Evolutionary conservation across 345 rosid species (phyloP).

Genomic region (Lepidium sativum): DNA sequence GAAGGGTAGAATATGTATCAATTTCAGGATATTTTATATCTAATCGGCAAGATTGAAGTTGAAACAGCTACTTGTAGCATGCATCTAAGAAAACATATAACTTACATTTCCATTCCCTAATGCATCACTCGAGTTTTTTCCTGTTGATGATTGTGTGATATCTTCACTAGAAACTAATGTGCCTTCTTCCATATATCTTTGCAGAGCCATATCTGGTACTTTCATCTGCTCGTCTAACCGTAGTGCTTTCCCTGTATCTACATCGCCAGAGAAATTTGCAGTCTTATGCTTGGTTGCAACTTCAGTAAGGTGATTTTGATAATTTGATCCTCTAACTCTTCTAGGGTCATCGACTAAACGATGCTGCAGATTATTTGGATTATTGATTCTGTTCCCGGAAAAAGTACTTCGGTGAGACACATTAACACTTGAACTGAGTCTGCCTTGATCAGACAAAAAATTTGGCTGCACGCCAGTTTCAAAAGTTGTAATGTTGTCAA

Average conservation of each 20-base stretch:
- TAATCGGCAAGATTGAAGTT: background rate
- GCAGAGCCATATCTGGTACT: conserved; percentile 33
- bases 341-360: conserved; percentile 32
- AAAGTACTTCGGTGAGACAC: conserved; percentile 19
- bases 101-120: conserved; percentile 69
- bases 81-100: conserved; percentile 6
- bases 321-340: conserved; percentile 23
- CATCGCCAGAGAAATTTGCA: conserved; percentile 38
- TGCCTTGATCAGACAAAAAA: conserved; percentile 37
- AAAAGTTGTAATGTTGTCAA: conserved; percentile 28
- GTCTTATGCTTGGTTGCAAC: conserved; percentile 33
- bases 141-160: conserved; percentile 30
- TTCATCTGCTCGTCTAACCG: conserved; percentile 38
- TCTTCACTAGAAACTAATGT: conserved; percentile 31
- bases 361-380: conserved; percentile 35
- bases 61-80: background rate
- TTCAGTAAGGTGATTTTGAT: conserved; percentile 29
- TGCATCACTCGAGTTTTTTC: conserved; percentile 27
- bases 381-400: conserved; percentile 35
- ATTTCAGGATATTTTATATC: background rate
- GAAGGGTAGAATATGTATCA: background rate
- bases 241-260: conserved; percentile 45
- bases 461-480: conserved; percentile 39
- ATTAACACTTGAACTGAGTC: conserved; percentile 32
- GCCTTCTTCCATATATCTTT: conserved; percentile 31